Conservation (phyloP, 2,329 filamentous ascomycete species). For the Acrocalymma vagum region DNA sequence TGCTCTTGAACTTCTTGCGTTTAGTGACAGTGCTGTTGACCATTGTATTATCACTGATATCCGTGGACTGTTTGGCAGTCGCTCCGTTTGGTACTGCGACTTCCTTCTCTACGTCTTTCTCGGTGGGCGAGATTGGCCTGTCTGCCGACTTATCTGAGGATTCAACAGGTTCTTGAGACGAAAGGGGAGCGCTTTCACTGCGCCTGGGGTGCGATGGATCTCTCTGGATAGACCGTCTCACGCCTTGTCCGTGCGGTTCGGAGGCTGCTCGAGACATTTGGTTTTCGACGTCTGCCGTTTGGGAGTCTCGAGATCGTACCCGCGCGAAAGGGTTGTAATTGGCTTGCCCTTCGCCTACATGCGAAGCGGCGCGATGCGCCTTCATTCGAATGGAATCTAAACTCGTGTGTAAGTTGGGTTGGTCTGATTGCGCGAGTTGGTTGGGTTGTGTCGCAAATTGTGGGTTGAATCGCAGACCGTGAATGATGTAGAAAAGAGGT, state of each 20-base stretch:
- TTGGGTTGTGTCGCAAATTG: not conserved
- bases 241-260: too few relatives aligned
- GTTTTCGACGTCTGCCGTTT: constrained; percentile 42
- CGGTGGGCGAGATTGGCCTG: too few relatives aligned
- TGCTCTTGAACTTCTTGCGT: constrained; percentile 41
- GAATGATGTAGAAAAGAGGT: too few relatives aligned
- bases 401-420: constrained; percentile 18
- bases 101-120: constrained; percentile 35
- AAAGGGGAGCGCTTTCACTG: too few relatives aligned
- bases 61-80: constrained; percentile 21
- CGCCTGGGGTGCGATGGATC: constrained; percentile 23
- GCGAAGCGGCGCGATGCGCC: constrained; percentile 46
- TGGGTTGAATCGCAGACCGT: too few relatives aligned
- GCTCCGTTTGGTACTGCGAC: constrained; percentile 30
- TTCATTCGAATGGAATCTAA: constrained; percentile 46
- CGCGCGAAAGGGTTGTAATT: constrained; percentile 48
- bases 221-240: constrained; percentile 30
- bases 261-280: constrained; percentile 26
- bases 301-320: constrained; percentile 29
- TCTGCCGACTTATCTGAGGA: too few relatives aligned
- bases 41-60: constrained; percentile 33
- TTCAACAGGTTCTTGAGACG: too few relatives aligned
- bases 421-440: constrained; percentile 9
- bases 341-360: constrained; percentile 24
- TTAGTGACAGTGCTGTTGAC: constrained; percentile 25